These are phyloP conservation scores for Solanum paucissectum DNA, from an alignment of 257 asterid genomes.

Conservation along the genomic window DNA sequence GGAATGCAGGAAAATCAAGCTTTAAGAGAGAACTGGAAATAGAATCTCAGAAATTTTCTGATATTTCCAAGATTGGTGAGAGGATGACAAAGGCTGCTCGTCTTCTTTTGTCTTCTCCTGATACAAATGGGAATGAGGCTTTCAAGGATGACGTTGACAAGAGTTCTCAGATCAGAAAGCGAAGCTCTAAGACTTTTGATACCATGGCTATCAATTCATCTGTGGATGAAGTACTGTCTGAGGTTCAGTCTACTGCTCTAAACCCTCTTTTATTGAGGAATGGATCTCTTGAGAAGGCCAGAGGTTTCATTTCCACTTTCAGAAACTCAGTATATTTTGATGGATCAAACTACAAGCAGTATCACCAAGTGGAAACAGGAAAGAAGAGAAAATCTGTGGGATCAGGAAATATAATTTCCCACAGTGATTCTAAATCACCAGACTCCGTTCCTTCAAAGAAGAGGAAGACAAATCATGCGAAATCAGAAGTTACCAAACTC, in stretches of 20 bases:
- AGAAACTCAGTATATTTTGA: conserved; percentile 31
- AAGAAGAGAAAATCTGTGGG: conserved; percentile 23
- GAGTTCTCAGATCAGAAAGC: background rate
- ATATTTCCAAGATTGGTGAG: conserved; percentile 18
- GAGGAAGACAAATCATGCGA: background rate
- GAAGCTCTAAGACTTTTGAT: background rate
- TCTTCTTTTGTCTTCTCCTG: conserved; percentile 10
- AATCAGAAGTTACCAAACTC: background rate
- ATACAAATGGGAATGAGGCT: conserved; percentile 1
- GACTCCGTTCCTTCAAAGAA: background rate
- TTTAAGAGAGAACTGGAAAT: conserved; percentile 12
- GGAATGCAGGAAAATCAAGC: conserved; percentile 15
- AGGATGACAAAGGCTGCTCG: conserved; percentile 20
- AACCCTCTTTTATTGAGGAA: conserved; percentile 26
- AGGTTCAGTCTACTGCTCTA: conserved; percentile 33
- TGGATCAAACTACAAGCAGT: conserved; percentile 20
- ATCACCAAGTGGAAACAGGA: conserved; percentile 7
- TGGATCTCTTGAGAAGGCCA: conserved; percentile 23
- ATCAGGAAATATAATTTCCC: background rate
- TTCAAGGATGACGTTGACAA: background rate
- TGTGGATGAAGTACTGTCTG: conserved; percentile 24
- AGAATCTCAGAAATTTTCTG: conserved; percentile 19
- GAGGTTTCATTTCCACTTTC: conserved; percentile 37
- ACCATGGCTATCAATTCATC: conserved; percentile 21
- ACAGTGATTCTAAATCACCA: background rate